phyloP scores from a whole-genome alignment of 2,329 filamentous ascomycete species.

The Bipolaris cookei region DNA sequence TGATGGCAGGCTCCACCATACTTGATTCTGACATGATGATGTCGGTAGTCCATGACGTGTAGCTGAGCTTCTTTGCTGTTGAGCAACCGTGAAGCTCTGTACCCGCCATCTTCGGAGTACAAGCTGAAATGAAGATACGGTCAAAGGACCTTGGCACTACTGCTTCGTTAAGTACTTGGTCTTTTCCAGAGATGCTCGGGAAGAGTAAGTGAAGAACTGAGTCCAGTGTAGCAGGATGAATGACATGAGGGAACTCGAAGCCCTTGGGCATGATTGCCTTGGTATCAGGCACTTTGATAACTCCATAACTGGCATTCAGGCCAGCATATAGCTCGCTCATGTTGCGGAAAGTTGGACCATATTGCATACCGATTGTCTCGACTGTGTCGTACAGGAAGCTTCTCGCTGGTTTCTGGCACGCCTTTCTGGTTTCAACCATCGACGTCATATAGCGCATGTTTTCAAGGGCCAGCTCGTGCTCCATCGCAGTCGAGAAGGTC shows the following conservation, averaged over 20 bases:
- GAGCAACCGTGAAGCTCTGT: slow-evolving; percentile 7
- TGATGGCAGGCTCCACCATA: slow-evolving; percentile 5
- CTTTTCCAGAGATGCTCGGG: slow-evolving; percentile 16
- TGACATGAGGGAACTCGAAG: slow-evolving; percentile 5
- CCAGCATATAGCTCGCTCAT: slow-evolving; percentile 22
- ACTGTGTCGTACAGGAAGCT: slow-evolving; percentile 16
- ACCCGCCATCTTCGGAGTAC: slow-evolving; percentile 4
- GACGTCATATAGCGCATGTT: slow-evolving; percentile 7
- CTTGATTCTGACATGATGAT: slow-evolving; percentile 9
- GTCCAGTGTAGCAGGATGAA: slow-evolving; percentile 15
- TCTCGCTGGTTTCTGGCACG: slow-evolving; percentile 9
- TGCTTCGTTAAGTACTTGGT: slow-evolving; percentile 17
- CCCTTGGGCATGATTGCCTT: slow-evolving; percentile 9
- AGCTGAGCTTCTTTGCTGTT: slow-evolving; percentile 14
- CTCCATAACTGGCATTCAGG: background rate
- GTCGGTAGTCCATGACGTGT: slow-evolving; percentile 9
- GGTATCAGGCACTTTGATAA: slow-evolving; percentile 9
- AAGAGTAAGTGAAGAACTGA: slow-evolving; percentile 10
- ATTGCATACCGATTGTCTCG: slow-evolving; percentile 12
- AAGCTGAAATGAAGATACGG: slow-evolving; percentile 7
- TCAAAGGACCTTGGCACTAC: slow-evolving; percentile 8
- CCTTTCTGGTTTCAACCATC: background rate
- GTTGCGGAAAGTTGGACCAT: slow-evolving; percentile 18
- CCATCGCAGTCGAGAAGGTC: slow-evolving; percentile 7
- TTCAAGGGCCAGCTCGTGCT: slow-evolving; percentile 1